Conservation (phyloP, 2,329 filamentous ascomycete genomes). For the Aspergillus sp. region DNA sequence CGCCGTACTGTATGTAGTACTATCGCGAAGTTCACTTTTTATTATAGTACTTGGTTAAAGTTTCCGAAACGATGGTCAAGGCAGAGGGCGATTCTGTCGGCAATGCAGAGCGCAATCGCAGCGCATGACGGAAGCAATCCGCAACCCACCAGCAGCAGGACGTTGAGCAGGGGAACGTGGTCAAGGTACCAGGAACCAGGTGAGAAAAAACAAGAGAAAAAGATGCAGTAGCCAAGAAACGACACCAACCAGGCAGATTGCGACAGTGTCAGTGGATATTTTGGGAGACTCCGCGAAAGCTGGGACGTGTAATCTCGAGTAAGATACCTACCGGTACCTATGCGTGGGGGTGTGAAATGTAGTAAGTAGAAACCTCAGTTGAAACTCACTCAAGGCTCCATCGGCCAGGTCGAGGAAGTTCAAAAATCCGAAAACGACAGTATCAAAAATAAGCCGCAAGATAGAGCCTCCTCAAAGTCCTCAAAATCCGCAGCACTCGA, state of each 20-base stretch:
- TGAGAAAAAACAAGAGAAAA: neutral
- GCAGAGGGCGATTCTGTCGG: slow-evolving; percentile 17
- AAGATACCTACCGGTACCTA: neutral
- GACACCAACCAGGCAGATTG: slow-evolving; percentile 7
- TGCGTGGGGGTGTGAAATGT: slow-evolving; percentile 6
- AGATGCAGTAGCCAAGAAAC: slow-evolving; percentile 5
- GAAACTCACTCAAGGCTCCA: neutral
- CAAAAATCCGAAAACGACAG: neutral
- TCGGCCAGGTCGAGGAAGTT: neutral
- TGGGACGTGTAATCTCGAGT: slow-evolving; percentile 6
- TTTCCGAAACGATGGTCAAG: slow-evolving; percentile 17
- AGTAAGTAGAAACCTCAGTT: neutral
- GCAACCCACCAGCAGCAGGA: slow-evolving; percentile 5
- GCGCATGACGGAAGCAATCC: slow-evolving; percentile 21
- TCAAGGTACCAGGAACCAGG: neutral
- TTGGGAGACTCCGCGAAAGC: slow-evolving; percentile 6
- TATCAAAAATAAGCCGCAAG: neutral
- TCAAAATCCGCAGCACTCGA: neutral
- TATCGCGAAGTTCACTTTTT: slow-evolving; percentile 15
- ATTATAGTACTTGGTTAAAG: slow-evolving; percentile 6
- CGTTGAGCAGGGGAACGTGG: neutral
- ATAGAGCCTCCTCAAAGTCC: neutral
- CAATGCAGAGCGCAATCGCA: slow-evolving; percentile 18
- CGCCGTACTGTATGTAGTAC: slow-evolving; percentile 16
- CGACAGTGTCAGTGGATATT: slow-evolving; percentile 18